Percentiles rank a stretch among this genome's conserved stretches.
phyloP scores from a whole-genome alignment of 1,139 yeast species.

The Protomyces lactucae-debilis region DNA sequence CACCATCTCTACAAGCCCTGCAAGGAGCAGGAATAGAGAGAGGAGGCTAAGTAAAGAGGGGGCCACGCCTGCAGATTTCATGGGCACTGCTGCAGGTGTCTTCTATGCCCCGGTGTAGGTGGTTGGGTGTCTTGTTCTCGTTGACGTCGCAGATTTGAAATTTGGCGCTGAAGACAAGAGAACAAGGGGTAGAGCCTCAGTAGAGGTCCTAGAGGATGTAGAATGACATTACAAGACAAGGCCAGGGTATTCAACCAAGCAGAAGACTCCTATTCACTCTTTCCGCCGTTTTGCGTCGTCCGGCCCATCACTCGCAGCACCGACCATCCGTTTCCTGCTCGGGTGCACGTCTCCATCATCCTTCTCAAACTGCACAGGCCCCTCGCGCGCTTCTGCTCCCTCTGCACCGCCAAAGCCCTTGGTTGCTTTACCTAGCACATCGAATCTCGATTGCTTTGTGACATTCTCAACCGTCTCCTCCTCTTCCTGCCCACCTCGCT shows the following conservation, averaged over 20 bases:
- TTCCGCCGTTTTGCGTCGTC: neutral
- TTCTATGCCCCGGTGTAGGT: no score
- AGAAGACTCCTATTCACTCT: neutral
- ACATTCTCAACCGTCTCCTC: constrained; percentile 39
- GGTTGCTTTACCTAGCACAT: constrained; percentile 37
- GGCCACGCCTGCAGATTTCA: neutral
- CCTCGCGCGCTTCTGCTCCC: constrained; percentile 36
- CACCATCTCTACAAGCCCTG: constrained; percentile 44
- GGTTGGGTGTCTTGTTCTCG: no score
- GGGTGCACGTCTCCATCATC: constrained; percentile 36
- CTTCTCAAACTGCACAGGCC: constrained; percentile 54
- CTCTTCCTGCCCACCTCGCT: constrained; percentile 36
- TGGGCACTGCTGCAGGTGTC: neutral
- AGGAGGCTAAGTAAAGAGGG: neutral
- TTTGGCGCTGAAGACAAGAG: no score
- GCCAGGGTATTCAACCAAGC: no score
- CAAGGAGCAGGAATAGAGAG: constrained; percentile 3
- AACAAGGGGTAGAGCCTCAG: no score
- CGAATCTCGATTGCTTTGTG: constrained; percentile 41
- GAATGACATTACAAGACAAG: no score
- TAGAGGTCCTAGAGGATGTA: no score
- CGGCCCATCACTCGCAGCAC: neutral
- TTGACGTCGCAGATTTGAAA: no score
- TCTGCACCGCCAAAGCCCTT: constrained; percentile 36
- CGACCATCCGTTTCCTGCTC: neutral